Evolutionary conservation across 2,329 filamentous ascomycete species (phyloP), one percentile per base, ranked within the genome.

Genomic region (Diatrype stigma): DNA sequence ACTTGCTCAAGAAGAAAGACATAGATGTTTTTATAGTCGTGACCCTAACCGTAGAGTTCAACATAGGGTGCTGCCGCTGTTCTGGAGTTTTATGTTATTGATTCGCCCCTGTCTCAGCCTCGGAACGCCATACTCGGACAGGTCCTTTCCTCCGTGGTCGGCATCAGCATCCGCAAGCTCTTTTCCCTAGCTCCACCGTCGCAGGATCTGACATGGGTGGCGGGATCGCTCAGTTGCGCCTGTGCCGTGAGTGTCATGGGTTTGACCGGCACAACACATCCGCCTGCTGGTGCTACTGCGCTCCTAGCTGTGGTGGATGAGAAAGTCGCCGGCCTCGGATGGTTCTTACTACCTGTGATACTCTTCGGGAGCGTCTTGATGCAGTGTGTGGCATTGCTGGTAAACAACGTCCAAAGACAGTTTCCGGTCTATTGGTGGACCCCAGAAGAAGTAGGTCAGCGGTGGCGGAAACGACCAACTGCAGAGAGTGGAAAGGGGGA

Each of bases 361-460:
- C 48, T 86, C 35, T 69, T 90, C 21, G 82, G 80, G 3, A 79
- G 75, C 45, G 63, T 66, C 0, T 65, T 90, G 45, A 87, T 90
- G 79, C 68, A 87, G 28, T 69, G 58, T 1, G 76, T 81, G 2
- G 86, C 86, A 0, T 68, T 89, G 46, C 28, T 89, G 6, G 60
- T 89, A 52, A 89, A 90, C 61, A 91, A 91, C 55, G 69, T 89
- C 2, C 80, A 86, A 62, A 73, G 84, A 8, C 73, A 75, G 17
- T 90, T 82, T 55, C 87, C 87, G 0, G 56, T 80, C 2, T 90
- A 88, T 64, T 91, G 87, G 87, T 89, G 82, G 82, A 79, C 80
- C 1, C 72, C 79, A 1, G 67, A 61, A 28, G 63, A 70, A 23
- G 42, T 60, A 3, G 42, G 50, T 2, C 42, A 46, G 4, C 34